Evolutionary conservation across 441 rosid genomes (phyloP).

Genomic region (Croton setiger): DNA sequence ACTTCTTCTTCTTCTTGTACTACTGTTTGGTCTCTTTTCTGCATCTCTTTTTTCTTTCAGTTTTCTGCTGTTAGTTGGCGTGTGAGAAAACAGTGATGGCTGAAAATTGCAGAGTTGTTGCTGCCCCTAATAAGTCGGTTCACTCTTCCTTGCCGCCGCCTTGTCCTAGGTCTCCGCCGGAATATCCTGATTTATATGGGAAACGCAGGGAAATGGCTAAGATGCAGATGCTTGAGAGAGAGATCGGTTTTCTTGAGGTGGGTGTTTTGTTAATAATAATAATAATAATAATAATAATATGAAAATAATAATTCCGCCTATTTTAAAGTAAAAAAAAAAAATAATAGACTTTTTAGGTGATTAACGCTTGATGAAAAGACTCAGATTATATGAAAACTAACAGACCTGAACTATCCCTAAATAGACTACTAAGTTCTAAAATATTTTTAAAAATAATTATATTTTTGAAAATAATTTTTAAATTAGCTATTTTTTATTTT

Average conservation of each 20-base stretch:
- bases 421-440: too few species aligned
- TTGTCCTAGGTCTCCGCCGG: constrained; percentile 78
- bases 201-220: constrained; percentile 66
- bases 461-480: too few species aligned
- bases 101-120: constrained; percentile 14
- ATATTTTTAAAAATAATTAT: too few species aligned
- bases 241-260: constrained; percentile 80
- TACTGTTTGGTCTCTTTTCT: background rate
- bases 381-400: too few species aligned
- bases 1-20: background rate
- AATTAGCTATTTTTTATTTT: too few species aligned
- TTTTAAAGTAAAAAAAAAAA: too few species aligned
- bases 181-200: constrained; percentile 84
- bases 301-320: too few species aligned
- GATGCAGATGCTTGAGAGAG: constrained; percentile 82
- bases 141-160: constrained; percentile 61
- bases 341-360: too few species aligned
- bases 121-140: constrained; percentile 12
- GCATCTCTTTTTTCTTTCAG: constrained; percentile 6
- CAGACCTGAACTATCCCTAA: too few species aligned
- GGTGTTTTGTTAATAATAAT: too few species aligned
- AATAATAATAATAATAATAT: too few species aligned
- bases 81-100: background rate
- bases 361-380: too few species aligned
- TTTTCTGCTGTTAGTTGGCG: background rate